Base-by-base conservation (phyloP, 164 flowering plant genomes). In the Protea cynaroides region DNA sequence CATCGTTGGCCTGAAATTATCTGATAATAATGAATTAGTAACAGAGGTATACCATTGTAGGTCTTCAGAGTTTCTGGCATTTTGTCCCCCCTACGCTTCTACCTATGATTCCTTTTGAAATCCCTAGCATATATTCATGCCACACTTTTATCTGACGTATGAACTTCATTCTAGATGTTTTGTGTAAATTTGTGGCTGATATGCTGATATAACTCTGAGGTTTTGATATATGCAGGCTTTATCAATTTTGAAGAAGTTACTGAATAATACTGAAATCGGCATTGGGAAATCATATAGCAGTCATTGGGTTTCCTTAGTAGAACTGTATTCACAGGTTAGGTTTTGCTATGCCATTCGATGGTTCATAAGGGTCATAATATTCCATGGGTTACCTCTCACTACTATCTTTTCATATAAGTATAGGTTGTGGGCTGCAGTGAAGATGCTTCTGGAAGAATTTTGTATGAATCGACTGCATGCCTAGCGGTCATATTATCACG, bases 391-490 rank as follows among this genome's bases (percentile, higher is more conserved):
- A 19, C 46, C 22, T n/a, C 10, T 65, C n/a, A 64, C 59, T 51
- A 57, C n/a, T 65, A 56, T 73, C 53, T 65, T 38, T 51, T 58
- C 15, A 19, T 56, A 54, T 66, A 61, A 60, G 61, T 75, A 62
- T 72, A 94, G 99, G 86, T 89, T 66, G 76, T 81, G 60, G 64
- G 75, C 55, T 54, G 71, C 65, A 71, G 57, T 51, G 87, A 79
- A 63, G 93, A 86, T 74, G 63, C 83, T 65, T 78, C 83, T 76
- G 96, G 89, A 63, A 81, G 76, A 71, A 68, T 88, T 66, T 56
- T 91, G 50, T 81, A 76, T 65, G 96, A 85, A 68, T 75, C 88
- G 25, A 80, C 82, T 68, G 78, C 92, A 29, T 91, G 96, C 76
- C 74, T 91, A 62, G 68, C 88, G n/a, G 66, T 69, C 63, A 64